Percentiles rank a stretch among this genome's conserved stretches.
Evolutionary conservation across 2,329 filamentous ascomycete genomes (phyloP).

Genomic region (Alternaria panax): DNA sequence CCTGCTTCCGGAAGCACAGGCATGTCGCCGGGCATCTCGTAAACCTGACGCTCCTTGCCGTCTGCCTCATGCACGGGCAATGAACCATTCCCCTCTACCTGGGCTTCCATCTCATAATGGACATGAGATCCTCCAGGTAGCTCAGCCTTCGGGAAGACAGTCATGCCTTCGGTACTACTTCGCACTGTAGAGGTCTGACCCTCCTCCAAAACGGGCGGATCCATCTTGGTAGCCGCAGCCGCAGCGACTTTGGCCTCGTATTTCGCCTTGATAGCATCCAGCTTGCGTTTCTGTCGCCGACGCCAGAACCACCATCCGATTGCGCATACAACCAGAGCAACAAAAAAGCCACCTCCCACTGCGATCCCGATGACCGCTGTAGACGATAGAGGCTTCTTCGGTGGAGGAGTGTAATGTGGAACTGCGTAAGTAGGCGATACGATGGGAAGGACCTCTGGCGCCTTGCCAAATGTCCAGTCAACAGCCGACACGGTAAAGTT

Average conservation of each 20-base stretch:
- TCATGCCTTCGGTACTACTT: slow-evolving; percentile 32
- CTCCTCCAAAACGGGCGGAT: slow-evolving; percentile 30
- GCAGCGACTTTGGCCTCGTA: slow-evolving; percentile 33
- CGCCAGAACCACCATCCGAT: slow-evolving; percentile 48
- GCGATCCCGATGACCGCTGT: slow-evolving; percentile 56
- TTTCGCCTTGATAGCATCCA: slow-evolving; percentile 32
- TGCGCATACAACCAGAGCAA: slow-evolving; percentile 41
- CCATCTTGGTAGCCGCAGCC: slow-evolving; percentile 30
- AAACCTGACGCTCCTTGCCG: slow-evolving; percentile 50
- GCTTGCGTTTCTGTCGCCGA: slow-evolving; percentile 31
- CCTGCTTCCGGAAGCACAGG: slow-evolving; percentile 60
- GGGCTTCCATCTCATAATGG: slow-evolving; percentile 24
- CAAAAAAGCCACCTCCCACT: slow-evolving; percentile 48
- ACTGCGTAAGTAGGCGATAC: slow-evolving; percentile 37
- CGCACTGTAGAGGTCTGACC: slow-evolving; percentile 29
- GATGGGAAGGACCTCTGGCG: slow-evolving; percentile 43
- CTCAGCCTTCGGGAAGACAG: slow-evolving; percentile 57
- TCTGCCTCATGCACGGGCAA: slow-evolving; percentile 42
- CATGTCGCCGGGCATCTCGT: slow-evolving; percentile 64
- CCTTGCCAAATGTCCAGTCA: slow-evolving; percentile 41
- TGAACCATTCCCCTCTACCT: slow-evolving; percentile 26
- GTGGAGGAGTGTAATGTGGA: neutral
- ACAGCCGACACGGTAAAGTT: slow-evolving; percentile 57
- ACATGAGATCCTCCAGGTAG: slow-evolving; percentile 45
- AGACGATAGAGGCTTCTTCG: slow-evolving; percentile 25